Evolutionary conservation across 768 basidiomycete genomes (phyloP), one percentile per base, ranked within the genome.

Genomic region (Hydnomerulius pinastri): DNA sequence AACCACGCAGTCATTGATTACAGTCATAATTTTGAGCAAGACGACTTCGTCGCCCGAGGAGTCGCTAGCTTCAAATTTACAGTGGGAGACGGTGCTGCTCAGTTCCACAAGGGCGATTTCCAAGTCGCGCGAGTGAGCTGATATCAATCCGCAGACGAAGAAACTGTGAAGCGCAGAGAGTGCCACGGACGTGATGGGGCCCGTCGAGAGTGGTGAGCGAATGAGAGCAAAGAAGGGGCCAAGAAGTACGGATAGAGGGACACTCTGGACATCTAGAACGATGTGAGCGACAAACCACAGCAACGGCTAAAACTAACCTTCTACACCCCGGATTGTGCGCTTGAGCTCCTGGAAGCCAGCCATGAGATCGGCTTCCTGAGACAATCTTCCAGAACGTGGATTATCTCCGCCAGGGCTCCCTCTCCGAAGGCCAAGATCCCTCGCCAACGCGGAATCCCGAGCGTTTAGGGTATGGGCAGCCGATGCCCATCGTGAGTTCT

Each of bases 21-120:
- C 86, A 7, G 86, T 80, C 77, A 98, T 83, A 51, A 98, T 93
- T 67, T 86, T 90, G 56, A 96, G 78, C 6, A 98, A 76, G 8
- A 98, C 95, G 7, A 97, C 90, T 68, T 99, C 97, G 70, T 99
- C 97, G 5, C 92, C 90, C n/a, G 94, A 92, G 2, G 92, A 92
- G 65, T 98, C 94, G 62, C 91, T 96, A 4, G 92, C 91, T 71
- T 98, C 96, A 63, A 99, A 99, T 72, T 96, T 94, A 78, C 96
- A 98, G 63, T 92, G 92, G 5, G 96, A 92, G 11, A 95, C 82
- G 0, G 96, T 86, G 52, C 81, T 87, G 66, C 94, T 95, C 51
- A 97, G 78, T 54, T 92, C 90, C 15, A 84, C 76, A 44, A 98
- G 78, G 5, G 88, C 87, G 46, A 73, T 64, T 55, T 86, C 79